Conservation (phyloP, 345 rosid species). For the Hibiscus trionum region DNA sequence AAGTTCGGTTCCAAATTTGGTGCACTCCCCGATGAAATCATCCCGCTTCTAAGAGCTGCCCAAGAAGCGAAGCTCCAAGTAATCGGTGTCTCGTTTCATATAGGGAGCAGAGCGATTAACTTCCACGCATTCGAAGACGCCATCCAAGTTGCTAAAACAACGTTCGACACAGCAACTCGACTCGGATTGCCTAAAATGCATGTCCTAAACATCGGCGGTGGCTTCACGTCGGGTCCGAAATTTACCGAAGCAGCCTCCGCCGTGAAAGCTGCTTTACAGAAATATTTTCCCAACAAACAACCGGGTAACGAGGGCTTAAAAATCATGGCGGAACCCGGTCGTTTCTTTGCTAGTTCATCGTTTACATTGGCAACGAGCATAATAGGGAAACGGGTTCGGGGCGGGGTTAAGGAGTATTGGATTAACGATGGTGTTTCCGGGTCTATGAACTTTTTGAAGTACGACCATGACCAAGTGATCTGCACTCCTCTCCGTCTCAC, state of each 20-base stretch:
- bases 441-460: slow-evolving; percentile 3
- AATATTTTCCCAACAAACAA: slow-evolving; percentile 6
- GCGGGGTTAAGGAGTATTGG: slow-evolving; percentile 20
- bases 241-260: slow-evolving; percentile 16
- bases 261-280: slow-evolving; percentile 13
- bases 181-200: slow-evolving; percentile 20
- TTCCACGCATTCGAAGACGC: slow-evolving; percentile 13
- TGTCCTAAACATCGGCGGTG: slow-evolving; percentile 24
- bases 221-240: slow-evolving; percentile 13
- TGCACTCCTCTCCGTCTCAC: neutral
- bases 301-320: neutral
- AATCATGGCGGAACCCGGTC: slow-evolving; percentile 28
- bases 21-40: slow-evolving; percentile 15
- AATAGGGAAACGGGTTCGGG: slow-evolving; percentile 24
- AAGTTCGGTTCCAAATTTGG: slow-evolving; percentile 19
- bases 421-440: slow-evolving; percentile 27
- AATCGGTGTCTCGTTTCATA: slow-evolving; percentile 6
- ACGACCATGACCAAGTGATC: neutral
- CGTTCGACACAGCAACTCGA: slow-evolving; percentile 13
- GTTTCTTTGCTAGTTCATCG: slow-evolving; percentile 17
- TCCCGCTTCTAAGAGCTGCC: slow-evolving; percentile 18
- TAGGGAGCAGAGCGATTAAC: neutral
- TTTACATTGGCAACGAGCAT: slow-evolving; percentile 23
- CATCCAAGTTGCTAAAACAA: slow-evolving; percentile 19
- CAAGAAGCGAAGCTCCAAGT: slow-evolving; percentile 7